A percentile compares a stretch with the other conserved stretches of the same genome.
Evolutionary conservation across 2,329 filamentous ascomycete species (phyloP).

Genomic region (Paecilomyces sp.): DNA sequence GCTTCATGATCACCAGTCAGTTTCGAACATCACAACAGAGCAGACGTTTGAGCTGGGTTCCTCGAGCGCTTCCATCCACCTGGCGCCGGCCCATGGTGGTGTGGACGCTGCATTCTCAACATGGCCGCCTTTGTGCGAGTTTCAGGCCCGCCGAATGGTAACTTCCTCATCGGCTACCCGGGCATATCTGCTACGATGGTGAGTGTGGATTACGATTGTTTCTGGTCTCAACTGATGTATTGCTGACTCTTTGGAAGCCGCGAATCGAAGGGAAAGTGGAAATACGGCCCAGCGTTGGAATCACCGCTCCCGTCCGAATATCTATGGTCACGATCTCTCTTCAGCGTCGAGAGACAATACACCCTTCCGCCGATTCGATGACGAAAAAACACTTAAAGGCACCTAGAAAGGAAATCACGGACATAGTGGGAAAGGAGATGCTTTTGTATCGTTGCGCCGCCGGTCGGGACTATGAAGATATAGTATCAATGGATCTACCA

Average conservation of each 20-base stretch:
- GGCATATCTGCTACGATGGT: constrained; percentile 96
- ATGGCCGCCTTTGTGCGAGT: constrained; percentile 87
- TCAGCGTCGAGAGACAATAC: constrained; percentile 89
- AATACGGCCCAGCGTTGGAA: constrained; percentile 77
- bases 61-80: not conserved
- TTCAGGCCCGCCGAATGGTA: constrained; percentile 93
- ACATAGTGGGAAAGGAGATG: constrained; percentile 94
- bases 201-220: constrained; percentile 36
- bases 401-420: constrained; percentile 80
- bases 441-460: constrained; percentile 79
- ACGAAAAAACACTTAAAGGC: constrained; percentile 87
- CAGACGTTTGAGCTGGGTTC: not conserved
- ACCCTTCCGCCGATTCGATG: constrained; percentile 89
- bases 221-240: constrained; percentile 1
- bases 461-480: constrained; percentile 77
- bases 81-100: constrained; percentile 28
- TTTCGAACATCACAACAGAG: not conserved
- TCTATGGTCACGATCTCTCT: constrained; percentile 92
- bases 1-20: not conserved
- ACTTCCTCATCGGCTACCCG: constrained; percentile 92
- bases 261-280: constrained; percentile 97
- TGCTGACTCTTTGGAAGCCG: constrained; percentile 51
- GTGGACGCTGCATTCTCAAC: constrained; percentile 31
- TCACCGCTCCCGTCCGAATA: constrained; percentile 81
- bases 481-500: constrained; percentile 92